phyloP scores from a whole-genome alignment of 2,329 filamentous ascomycete species.

The Alternaria postmessia region DNA sequence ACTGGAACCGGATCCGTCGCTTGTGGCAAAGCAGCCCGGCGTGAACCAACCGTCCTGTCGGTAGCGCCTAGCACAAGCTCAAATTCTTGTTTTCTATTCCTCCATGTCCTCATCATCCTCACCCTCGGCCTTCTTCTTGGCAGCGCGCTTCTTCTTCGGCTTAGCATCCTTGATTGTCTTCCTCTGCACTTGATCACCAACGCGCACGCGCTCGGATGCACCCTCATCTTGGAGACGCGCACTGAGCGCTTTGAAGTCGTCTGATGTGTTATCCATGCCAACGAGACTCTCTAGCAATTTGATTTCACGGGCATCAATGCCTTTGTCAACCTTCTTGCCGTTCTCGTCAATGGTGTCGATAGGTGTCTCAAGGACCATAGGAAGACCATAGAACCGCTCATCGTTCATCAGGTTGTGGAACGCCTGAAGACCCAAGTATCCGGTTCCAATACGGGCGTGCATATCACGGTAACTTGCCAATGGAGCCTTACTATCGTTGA shows the following conservation, averaged over 20 bases:
- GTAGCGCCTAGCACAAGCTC: constrained; percentile 1
- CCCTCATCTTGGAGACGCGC: constrained; percentile 72
- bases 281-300: constrained; percentile 90
- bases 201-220: constrained; percentile 73
- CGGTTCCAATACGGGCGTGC: constrained; percentile 95
- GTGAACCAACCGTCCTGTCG: constrained; percentile 2
- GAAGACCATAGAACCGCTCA: constrained; percentile 75
- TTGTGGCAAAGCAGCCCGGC: background rate
- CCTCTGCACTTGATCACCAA: constrained; percentile 73
- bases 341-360: constrained; percentile 74
- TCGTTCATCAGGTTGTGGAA: constrained; percentile 94
- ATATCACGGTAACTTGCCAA: constrained; percentile 82
- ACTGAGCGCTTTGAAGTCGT: constrained; percentile 75
- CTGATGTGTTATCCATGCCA: constrained; percentile 78
- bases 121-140: constrained; percentile 28
- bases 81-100: constrained; percentile 10
- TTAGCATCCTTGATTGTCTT: constrained; percentile 28
- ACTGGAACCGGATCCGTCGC: background rate
- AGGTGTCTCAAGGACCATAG: constrained; percentile 96
- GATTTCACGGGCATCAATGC: constrained; percentile 91
- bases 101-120: constrained; percentile 32
- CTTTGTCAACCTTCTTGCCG: constrained; percentile 72
- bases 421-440: constrained; percentile 86
- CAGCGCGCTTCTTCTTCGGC: constrained; percentile 23
- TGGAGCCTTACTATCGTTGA: constrained; percentile 96